Evolutionary conservation across 768 basidiomycete genomes (phyloP).

Genomic region (Mycena albidolilacea): DNA sequence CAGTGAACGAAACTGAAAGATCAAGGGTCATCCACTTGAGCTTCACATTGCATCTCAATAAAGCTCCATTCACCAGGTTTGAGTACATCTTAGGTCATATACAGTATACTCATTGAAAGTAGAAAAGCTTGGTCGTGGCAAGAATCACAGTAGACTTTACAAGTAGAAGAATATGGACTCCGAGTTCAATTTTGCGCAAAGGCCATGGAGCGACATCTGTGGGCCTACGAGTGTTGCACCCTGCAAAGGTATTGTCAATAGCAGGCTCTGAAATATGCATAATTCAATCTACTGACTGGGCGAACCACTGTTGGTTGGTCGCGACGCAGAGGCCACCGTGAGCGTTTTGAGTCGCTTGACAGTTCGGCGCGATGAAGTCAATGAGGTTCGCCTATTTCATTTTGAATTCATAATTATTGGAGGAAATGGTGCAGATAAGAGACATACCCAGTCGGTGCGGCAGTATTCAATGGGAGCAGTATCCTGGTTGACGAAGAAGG

Average conservation of each 20-base stretch:
- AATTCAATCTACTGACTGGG: constrained; percentile 55
- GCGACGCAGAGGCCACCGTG: constrained; percentile 67
- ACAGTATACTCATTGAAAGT: background rate
- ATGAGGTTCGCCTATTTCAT: constrained; percentile 55
- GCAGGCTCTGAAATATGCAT: background rate
- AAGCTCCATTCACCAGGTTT: background rate
- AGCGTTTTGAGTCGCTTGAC: constrained; percentile 64
- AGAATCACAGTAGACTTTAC: background rate
- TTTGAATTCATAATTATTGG: constrained; percentile 39
- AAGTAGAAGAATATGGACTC: background rate
- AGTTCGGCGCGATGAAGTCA: constrained; percentile 61
- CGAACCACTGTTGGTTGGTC: constrained; percentile 62
- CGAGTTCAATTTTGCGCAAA: background rate
- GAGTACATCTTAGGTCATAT: background rate
- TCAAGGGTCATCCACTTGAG: too few relatives aligned
- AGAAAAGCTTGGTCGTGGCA: background rate
- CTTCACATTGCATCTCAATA: background rate
- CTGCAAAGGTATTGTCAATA: background rate
- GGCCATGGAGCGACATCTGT: background rate
- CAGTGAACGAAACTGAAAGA: too few relatives aligned
- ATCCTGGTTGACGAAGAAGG: constrained; percentile 67
- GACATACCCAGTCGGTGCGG: constrained; percentile 52
- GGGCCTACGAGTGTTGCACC: constrained; percentile 1
- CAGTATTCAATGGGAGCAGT: constrained; percentile 42
- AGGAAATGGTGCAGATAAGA: background rate